Conservation (phyloP, 495 filamentous ascomycete genomes). For the Tetracladium setigerum region DNA sequence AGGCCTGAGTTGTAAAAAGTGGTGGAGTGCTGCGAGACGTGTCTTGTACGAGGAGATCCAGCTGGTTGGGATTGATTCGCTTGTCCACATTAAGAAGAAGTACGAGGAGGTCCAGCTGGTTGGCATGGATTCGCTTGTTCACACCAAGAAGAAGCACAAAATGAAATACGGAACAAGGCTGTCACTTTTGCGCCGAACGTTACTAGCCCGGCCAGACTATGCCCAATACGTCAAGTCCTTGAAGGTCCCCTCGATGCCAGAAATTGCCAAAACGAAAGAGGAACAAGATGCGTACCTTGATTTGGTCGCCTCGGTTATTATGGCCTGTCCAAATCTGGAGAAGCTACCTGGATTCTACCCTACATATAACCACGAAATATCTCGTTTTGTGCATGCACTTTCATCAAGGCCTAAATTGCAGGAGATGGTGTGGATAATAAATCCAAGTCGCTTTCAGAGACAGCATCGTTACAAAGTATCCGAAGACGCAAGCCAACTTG, state of each 20-base stretch:
- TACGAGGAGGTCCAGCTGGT: conserved; percentile 58
- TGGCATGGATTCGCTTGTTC: conserved; percentile 54
- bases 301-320: conserved; percentile 69
- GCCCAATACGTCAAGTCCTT: conserved; percentile 68
- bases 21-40: conserved; percentile 57
- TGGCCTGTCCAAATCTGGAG: conserved; percentile 83
- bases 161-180: conserved; percentile 60
- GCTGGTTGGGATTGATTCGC: conserved; percentile 61
- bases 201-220: conserved; percentile 60
- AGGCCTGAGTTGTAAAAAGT: conserved; percentile 56
- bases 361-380: conserved; percentile 63
- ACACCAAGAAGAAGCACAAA: conserved; percentile 61
- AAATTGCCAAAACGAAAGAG: conserved; percentile 32
- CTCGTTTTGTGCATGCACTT: conserved; percentile 69
- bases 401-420: conserved; percentile 66
- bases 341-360: conserved; percentile 62
- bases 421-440: conserved; percentile 74
- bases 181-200: conserved; percentile 66
- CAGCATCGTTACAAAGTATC: conserved; percentile 10
- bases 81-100: conserved; percentile 53
- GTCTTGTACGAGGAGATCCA: conserved; percentile 62
- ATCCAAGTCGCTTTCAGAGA: conserved; percentile 33
- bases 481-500: conserved; percentile 4
- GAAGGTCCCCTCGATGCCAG: conserved; percentile 60
- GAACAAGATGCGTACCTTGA: conserved; percentile 59